Percentiles rank a stretch among this genome's conserved stretches.
phyloP scores from a whole-genome alignment of 495 filamentous ascomycete genomes.

The Rostrohypoxylon terebratum region DNA sequence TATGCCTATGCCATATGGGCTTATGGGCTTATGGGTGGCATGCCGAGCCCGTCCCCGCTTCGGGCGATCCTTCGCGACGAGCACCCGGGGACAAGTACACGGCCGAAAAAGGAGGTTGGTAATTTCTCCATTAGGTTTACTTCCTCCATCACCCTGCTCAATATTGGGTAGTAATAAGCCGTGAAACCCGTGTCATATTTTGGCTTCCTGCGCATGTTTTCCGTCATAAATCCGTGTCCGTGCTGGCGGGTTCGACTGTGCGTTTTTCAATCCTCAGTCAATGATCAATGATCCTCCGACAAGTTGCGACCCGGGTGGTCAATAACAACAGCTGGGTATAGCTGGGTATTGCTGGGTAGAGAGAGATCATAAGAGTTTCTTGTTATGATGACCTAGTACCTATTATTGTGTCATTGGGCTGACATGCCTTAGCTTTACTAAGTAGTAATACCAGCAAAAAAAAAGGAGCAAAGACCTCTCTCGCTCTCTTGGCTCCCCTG shows the following conservation, averaged over 20 bases:
- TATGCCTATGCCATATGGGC: too few species aligned
- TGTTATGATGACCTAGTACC: neutral
- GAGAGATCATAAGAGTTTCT: constrained; percentile 19
- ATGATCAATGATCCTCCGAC: constrained; percentile 19
- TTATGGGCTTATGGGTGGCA: constrained; percentile 1
- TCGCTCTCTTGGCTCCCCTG: constrained; percentile 7
- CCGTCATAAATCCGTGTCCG: constrained; percentile 27
- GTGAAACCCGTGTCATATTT: constrained; percentile 12
- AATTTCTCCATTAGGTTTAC: constrained; percentile 33
- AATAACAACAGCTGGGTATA: too few species aligned
- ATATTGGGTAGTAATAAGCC: constrained; percentile 42
- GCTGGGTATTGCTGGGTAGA: neutral
- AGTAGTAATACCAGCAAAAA: neutral
- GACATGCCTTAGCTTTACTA: constrained; percentile 23
- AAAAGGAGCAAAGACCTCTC: neutral
- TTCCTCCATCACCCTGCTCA: constrained; percentile 31
- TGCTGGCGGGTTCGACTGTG: constrained; percentile 29
- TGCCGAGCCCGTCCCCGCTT: constrained; percentile 42
- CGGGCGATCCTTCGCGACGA: constrained; percentile 34
- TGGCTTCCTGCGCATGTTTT: constrained; percentile 38
- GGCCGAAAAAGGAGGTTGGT: constrained; percentile 45
- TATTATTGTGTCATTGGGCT: constrained; percentile 22
- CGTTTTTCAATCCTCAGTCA: neutral
- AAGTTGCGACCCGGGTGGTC: constrained; percentile 16
- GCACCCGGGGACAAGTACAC: constrained; percentile 26